Conservation (phyloP, 257 asterid species). For the Thymus quinquecostatus region DNA sequence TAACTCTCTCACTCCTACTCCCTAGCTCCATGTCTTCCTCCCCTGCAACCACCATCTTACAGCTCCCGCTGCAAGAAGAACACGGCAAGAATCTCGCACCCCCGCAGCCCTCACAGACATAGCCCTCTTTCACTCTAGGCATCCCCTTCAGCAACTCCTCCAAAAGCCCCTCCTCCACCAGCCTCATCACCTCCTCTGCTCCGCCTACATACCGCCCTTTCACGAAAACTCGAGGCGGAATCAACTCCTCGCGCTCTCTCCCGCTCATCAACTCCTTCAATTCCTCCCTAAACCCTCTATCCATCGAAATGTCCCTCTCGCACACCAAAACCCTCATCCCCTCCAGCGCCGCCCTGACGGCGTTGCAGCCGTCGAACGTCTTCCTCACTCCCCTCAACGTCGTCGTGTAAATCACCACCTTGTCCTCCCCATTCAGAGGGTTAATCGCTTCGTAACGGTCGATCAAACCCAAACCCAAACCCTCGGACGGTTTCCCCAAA, state of each 20-base stretch:
- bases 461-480: constrained; percentile 21
- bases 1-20: constrained; percentile 43
- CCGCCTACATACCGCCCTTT: constrained; percentile 89
- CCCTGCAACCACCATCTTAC: constrained; percentile 52
- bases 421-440: constrained; percentile 82
- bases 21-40: constrained; percentile 32
- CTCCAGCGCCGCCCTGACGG: constrained; percentile 70
- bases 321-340: constrained; percentile 53
- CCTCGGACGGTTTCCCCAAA: constrained; percentile 18
- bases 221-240: constrained; percentile 79
- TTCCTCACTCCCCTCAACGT: constrained; percentile 83
- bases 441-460: constrained; percentile 52
- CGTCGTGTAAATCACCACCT: constrained; percentile 79
- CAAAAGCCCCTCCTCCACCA: constrained; percentile 66
- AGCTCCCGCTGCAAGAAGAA: constrained; percentile 73
- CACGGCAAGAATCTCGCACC: constrained; percentile 84
- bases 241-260: constrained; percentile 40
- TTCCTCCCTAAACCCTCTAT: constrained; percentile 74
- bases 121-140: constrained; percentile 55
- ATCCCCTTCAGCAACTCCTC: constrained; percentile 61
- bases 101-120: constrained; percentile 78
- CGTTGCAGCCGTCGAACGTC: constrained; percentile 86
- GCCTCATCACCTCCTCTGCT: constrained; percentile 64
- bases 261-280: constrained; percentile 61
- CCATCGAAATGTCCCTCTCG: constrained; percentile 93